Evolutionary conservation across 2,329 filamentous ascomycete genomes (phyloP), one percentile per base, ranked within the genome.

Genomic region (Aspergillus melleus): DNA sequence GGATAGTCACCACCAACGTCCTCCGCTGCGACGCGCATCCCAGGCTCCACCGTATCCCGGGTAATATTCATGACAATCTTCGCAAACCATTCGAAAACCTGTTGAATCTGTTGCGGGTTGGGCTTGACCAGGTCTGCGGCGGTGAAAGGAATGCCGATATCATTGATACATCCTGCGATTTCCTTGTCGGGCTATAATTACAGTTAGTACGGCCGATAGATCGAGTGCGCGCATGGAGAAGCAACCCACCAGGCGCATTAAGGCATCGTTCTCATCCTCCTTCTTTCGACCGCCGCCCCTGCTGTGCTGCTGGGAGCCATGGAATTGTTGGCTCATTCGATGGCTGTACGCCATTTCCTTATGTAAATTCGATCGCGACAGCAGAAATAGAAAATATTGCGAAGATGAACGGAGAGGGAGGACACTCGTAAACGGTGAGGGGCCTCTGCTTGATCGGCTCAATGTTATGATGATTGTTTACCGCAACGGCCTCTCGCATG

Each of bases 51-150:
- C 6, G 92, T 92, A 67, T 96, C 92, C 68, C 92, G 90, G 39
- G 93, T 97, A 57, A 91, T 89, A 79, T 96, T 97, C 81, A 97
- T 91, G 29, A 98, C 85, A 19, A 97, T 83, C 73, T 97, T 93
- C 60, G 92, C 93, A 68, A 99, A 95, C 90, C 92, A 96, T 83
- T 99, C 95, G 73, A 98, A 96, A 55, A 99, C 92, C 82, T 95
- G 92, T 77, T 99, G 95, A 56, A 98, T 93, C 71, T 96, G 92
- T 61, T 94, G 86, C 3, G 95, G 90, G 69, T 96, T 96, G 5
- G 95, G 95, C 73, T 97, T 98, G 69, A 94, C 88, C 46, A 99
- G 84, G 77, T 99, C 94, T 62, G 90, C 86, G 19, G 93, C 83
- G 39, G 87, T 90, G 76, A 98, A 97, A 29, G 87, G 88, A 70